Evolutionary conservation across 176 grass and related monocot genomes (phyloP), one percentile per base, ranked within the genome.

Genomic region (Echinochloa phyllopogon): DNA sequence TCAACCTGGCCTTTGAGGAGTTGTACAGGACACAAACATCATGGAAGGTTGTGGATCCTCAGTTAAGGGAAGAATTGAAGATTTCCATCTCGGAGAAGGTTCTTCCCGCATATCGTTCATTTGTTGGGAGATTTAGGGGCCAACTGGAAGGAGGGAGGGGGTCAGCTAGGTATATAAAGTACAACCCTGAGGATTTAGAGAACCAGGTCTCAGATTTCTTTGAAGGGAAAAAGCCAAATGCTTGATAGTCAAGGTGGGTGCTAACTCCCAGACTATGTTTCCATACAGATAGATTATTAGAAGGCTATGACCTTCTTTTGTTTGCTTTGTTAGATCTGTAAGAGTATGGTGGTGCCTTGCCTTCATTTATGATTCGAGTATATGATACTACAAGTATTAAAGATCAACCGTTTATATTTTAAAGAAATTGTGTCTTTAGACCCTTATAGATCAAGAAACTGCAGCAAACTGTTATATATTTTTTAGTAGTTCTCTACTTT

Each of bases 1-100:
- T 99, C 69, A 99, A 96, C 70, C 47, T 90, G 62, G 86, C 88
- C 78, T 96, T 96, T 15, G 96, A 99, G 37, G 96, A 99, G 70
- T 80, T 96, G 57, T 91, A 92, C 69, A 89, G 86, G 74, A 87
- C 92, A 45, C 96, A 99, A 6, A 92, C 94, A 68, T 61, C 84
- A 62, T 99, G 96, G 96, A 93, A 74, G 41, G 93, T 99, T 57
- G 40, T 92, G 78, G 96, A 99, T 67, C 84, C 91, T 45, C 93
- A 99, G 75, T 87, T 99, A 66, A 88, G 93, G 57, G 90, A 96
- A 57, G 96, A 99, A 48, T 52, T 99, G 69, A 96, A 90, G 64
- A 99, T 99, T 72, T 94, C 90, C 15, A 83, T 99, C 70, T 91
- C 83, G 4, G 96, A 99, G 74, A 88, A 78, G 78, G 77, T 87